phyloP scores from a whole-genome alignment of 768 basidiomycete genomes.

The Lentinula sp. region DNA sequence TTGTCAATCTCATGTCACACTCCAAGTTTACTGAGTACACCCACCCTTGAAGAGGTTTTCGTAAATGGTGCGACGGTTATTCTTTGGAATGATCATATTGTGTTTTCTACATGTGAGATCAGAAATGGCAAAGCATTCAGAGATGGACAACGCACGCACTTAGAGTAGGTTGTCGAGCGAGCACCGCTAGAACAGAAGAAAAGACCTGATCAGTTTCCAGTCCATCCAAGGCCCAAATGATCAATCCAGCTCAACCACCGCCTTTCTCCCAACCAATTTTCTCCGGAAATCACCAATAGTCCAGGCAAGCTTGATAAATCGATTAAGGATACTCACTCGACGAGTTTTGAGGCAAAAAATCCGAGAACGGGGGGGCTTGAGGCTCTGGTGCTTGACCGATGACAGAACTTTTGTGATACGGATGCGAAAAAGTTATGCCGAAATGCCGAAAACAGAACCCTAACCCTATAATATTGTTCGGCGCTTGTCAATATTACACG shows the following conservation, averaged over 20 bases:
- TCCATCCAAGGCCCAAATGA: conserved; percentile 26
- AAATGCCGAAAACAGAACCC: background rate
- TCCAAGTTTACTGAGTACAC: conserved; percentile 17
- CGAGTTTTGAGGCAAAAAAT: conserved; percentile 29
- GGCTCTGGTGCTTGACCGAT: background rate
- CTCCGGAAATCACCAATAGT: conserved; percentile 17
- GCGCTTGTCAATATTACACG: background rate
- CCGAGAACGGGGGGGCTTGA: conserved; percentile 25
- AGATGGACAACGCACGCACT: conserved; percentile 20
- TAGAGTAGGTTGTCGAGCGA: conserved; percentile 33
- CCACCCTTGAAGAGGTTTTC: conserved; percentile 99
- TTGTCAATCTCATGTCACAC: background rate
- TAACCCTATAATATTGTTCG: background rate
- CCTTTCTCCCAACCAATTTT: conserved; percentile 21
- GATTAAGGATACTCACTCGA: conserved; percentile 29
- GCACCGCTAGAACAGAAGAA: conserved; percentile 24
- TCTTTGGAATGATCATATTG: conserved; percentile 96
- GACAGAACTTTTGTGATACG: background rate
- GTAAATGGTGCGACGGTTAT: conserved; percentile 94
- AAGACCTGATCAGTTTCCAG: conserved; percentile 15
- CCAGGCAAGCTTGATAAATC: conserved; percentile 12
- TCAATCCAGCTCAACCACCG: conserved; percentile 41
- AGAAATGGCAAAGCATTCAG: conserved; percentile 4
- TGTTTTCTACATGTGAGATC: conserved; percentile 14
- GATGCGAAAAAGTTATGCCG: background rate